These are phyloP conservation scores for Talaromyces trachyspermus DNA, from an alignment of 495 filamentous ascomycete species.

Conservation along the genomic window DNA sequence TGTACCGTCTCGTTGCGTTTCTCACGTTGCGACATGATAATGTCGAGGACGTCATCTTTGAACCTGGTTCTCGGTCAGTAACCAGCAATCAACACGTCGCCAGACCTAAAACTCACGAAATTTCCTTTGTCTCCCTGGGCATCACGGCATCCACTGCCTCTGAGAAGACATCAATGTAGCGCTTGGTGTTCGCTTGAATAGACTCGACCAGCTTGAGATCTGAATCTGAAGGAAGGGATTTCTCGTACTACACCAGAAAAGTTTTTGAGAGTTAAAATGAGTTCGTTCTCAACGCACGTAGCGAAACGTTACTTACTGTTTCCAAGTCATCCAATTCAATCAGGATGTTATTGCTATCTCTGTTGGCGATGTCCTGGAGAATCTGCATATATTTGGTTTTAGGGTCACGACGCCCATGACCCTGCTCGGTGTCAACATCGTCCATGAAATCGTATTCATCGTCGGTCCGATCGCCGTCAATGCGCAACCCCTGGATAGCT, in stretches of 20 bases:
- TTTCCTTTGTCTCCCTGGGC: conserved; percentile 68
- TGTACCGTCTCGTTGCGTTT: conserved; percentile 73
- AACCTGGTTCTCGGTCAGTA: conserved; percentile 47
- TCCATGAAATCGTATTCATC: conserved; percentile 96
- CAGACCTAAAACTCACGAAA: conserved; percentile 50
- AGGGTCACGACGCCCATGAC: conserved; percentile 40
- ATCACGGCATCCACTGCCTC: conserved; percentile 81
- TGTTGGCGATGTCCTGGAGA: conserved; percentile 80
- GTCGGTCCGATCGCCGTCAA: conserved; percentile 81
- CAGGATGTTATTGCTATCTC: conserved; percentile 61
- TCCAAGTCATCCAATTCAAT: conserved; percentile 87
- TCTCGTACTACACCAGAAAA: conserved; percentile 56
- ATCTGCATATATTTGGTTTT: conserved; percentile 87
- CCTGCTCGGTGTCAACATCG: conserved; percentile 54
- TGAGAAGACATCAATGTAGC: conserved; percentile 88
- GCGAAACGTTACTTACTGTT: conserved; percentile 59
- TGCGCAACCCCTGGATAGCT: conserved; percentile 74
- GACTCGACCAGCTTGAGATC: conserved; percentile 70
- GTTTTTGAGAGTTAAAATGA: too few relatives aligned
- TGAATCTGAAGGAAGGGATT: conserved; percentile 52
- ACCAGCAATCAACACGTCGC: conserved; percentile 1
- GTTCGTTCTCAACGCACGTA: too few relatives aligned
- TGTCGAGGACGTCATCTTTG: conserved; percentile 95
- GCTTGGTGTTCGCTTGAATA: conserved; percentile 83
- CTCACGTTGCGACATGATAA: conserved; percentile 86